A percentile compares a stretch with the other conserved stretches of the same genome.
Evolutionary conservation across 2,329 filamentous ascomycete species (phyloP).

Genomic region (Teratosphaeria destructans): DNA sequence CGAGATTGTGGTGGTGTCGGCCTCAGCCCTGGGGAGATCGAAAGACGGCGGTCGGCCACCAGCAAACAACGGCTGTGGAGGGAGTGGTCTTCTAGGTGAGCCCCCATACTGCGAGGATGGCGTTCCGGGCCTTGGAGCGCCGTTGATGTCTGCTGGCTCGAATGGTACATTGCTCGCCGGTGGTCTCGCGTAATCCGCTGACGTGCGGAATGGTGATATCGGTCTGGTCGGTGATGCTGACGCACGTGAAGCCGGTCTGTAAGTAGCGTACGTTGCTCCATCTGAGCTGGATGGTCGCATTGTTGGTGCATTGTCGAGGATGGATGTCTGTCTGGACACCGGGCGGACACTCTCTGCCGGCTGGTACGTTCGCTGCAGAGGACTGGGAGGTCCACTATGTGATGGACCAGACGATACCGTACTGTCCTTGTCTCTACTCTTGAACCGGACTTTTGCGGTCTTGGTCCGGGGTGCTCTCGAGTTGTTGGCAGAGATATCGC

Average conservation of each 20-base stretch:
- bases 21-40: constrained; percentile 28
- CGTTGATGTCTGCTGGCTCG: constrained; percentile 81
- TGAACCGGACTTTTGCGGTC: constrained; percentile 23
- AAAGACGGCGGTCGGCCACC: constrained; percentile 38
- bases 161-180: constrained; percentile 63
- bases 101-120: constrained; percentile 82
- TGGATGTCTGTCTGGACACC: constrained; percentile 38
- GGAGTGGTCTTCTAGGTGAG: constrained; percentile 75
- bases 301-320: constrained; percentile 40
- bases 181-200: constrained; percentile 58
- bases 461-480: constrained; percentile 15
- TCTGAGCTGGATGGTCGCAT: constrained; percentile 50
- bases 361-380: constrained; percentile 39
- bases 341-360: constrained; percentile 35
- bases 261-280: constrained; percentile 54
- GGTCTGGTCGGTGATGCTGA: constrained; percentile 43
- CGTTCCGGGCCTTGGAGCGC: constrained; percentile 79
- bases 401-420: constrained; percentile 23
- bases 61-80: constrained; percentile 77
- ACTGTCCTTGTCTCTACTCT: constrained; percentile 18
- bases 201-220: constrained; percentile 45
- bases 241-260: constrained; percentile 42
- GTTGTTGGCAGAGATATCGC: constrained; percentile 14
- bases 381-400: constrained; percentile 21
- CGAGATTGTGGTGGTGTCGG: constrained; percentile 61